A percentile compares a stretch with the other conserved stretches of the same genome.
Conservation (phyloP, 768 basidiomycete species). For the Suillus cothurnatus region DNA sequence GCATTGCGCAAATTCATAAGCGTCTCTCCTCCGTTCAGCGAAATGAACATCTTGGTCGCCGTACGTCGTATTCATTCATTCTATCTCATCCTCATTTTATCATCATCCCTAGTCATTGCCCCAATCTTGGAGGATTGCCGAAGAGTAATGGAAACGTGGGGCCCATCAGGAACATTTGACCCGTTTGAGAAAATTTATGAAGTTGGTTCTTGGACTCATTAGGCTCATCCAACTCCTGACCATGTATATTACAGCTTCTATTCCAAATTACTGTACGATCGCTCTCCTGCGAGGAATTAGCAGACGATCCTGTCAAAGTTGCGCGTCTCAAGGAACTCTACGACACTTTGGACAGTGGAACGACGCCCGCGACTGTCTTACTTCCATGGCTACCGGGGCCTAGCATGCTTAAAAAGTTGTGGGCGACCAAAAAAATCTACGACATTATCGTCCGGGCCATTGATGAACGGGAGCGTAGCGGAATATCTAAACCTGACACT, state of each 20-base stretch:
- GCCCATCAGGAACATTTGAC: conserved; percentile 62
- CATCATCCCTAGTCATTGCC: conserved; percentile 54
- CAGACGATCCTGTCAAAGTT: conserved; percentile 64
- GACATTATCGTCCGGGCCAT: conserved; percentile 64
- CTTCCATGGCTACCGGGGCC: conserved; percentile 78
- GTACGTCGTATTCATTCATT: conserved; percentile 42
- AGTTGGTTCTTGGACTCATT: conserved; percentile 38
- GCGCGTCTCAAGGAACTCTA: conserved; percentile 64
- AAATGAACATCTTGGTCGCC: conserved; percentile 57
- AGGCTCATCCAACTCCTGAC: conserved; percentile 16
- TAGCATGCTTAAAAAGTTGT: conserved; percentile 68
- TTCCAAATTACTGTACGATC: conserved; percentile 76
- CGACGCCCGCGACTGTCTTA: conserved; percentile 72
- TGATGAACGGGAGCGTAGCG: conserved; percentile 57
- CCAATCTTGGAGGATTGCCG: conserved; percentile 65
- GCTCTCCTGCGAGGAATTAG: conserved; percentile 68
- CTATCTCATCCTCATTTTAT: neutral
- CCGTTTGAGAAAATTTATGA: conserved; percentile 74
- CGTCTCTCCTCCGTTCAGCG: conserved; percentile 66
- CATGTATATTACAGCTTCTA: conserved; percentile 47
- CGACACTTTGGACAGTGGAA: conserved; percentile 67
- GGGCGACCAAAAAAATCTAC: conserved; percentile 77
- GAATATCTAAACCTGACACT: conserved; percentile 61
- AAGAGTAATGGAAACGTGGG: conserved; percentile 65
- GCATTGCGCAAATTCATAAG: conserved; percentile 69